These are phyloP conservation scores for Mucor ambiguus DNA, from an alignment of 371 early-diverging fungal genomes.

Conservation along the genomic window DNA sequence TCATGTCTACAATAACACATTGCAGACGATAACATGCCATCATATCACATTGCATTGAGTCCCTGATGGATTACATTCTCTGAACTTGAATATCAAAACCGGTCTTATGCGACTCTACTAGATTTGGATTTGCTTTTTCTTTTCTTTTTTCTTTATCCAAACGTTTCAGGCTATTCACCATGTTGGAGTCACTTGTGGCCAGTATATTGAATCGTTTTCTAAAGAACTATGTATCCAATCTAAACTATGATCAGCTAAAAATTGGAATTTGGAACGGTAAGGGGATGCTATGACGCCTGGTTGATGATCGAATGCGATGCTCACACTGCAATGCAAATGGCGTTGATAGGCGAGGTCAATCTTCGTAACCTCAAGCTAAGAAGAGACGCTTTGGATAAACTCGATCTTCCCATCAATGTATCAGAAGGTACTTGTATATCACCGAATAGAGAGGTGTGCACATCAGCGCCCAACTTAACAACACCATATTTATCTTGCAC, in stretches of 20 bases:
- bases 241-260: constrained; percentile 86
- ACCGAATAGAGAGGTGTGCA: no score
- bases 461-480: no score
- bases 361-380: constrained; percentile 76
- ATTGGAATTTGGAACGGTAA: constrained; percentile 90
- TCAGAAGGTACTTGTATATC: constrained; percentile 61
- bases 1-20: not conserved
- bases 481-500: not conserved
- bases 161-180: constrained; percentile 21
- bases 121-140: not conserved
- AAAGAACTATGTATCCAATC: constrained; percentile 86
- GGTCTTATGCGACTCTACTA: not conserved
- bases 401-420: constrained; percentile 85
- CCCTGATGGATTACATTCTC: not conserved
- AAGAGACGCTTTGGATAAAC: constrained; percentile 80
- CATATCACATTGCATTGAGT: no score
- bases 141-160: not conserved
- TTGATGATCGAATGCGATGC: not conserved
- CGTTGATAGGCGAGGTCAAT: constrained; percentile 73
- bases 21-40: not conserved
- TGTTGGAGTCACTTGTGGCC: constrained; percentile 83
- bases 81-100: not conserved
- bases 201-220: constrained; percentile 78
- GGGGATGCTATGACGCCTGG: not conserved
- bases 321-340: not conserved